These are phyloP conservation scores for Phalaenopsis hybrid DNA, from an alignment of 116 monocot genomes.

Conservation along the genomic window DNA sequence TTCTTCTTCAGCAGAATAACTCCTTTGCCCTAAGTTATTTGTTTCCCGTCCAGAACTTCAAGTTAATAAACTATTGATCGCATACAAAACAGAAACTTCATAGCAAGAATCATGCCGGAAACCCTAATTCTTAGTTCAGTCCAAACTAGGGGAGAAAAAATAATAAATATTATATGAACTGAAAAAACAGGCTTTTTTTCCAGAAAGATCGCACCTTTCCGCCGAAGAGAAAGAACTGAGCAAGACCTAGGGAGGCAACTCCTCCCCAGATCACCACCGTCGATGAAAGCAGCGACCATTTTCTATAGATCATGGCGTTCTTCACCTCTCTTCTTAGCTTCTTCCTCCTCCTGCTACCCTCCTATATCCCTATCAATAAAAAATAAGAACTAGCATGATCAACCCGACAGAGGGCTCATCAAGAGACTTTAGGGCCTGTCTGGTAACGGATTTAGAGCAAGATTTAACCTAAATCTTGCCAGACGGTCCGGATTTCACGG, in stretches of 20 bases:
- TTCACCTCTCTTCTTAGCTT: not conserved
- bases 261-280: conserved; percentile 47
- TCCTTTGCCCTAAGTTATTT: not conserved
- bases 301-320: conserved; percentile 34
- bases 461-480: no score
- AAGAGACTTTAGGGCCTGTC: no score
- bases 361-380: not conserved
- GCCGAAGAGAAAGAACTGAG: conserved; percentile 35
- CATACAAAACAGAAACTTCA: not conserved
- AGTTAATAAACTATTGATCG: not conserved
- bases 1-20: not conserved
- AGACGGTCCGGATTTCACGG: no score
- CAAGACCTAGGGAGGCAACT: conserved; percentile 32
- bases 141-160: not conserved
- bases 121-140: not conserved
- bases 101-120: not conserved
- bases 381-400: no score
- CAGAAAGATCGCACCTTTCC: conserved; percentile 28
- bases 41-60: not conserved
- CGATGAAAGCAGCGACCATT: conserved; percentile 51
- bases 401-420: no score
- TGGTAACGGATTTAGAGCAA: no score
- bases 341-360: not conserved
- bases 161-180: not conserved
- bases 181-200: not conserved